Percentiles rank a stretch among this genome's conserved stretches.
These are phyloP conservation scores for Periglandula ipomoeae DNA, from an alignment of 2,329 filamentous ascomycete genomes.

Conservation along the genomic window DNA sequence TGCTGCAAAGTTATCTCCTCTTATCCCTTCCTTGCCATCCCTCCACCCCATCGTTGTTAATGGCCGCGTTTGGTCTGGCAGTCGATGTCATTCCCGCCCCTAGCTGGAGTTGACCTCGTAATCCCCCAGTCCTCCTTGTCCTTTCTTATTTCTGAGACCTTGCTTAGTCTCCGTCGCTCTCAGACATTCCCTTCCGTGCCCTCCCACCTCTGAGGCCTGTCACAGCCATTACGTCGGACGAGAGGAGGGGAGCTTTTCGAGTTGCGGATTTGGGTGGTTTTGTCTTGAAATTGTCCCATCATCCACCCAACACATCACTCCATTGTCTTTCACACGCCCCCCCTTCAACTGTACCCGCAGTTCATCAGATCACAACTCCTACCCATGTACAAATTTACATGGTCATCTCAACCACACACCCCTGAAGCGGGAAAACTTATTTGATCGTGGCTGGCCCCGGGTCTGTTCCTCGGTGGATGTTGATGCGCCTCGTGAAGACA, in stretches of 20 bases:
- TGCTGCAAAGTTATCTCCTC: not conserved
- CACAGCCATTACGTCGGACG: not conserved
- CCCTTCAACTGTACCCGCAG: not conserved
- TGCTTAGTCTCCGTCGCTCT: slow-evolving; percentile 1
- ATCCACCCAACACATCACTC: not conserved
- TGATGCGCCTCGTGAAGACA: slow-evolving; percentile 1
- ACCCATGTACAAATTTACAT: not conserved
- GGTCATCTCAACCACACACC: not conserved
- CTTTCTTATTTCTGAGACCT: not conserved
- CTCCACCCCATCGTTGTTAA: too few species aligned
- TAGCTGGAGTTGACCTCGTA: too few species aligned
- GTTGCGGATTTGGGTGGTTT: slow-evolving; percentile 5
- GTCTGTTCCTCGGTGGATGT: not conserved
- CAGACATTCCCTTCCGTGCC: slow-evolving; percentile 2
- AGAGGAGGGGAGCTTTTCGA: not conserved
- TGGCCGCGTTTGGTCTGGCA: too few species aligned
- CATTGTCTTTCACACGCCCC: not conserved
- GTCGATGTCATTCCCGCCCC: too few species aligned
- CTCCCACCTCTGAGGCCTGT: not conserved
- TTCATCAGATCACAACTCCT: slow-evolving; percentile 1
- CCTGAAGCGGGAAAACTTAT: not conserved
- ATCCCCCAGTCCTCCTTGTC: not conserved
- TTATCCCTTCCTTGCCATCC: not conserved
- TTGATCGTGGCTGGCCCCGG: slow-evolving; percentile 4
- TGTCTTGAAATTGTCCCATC: slow-evolving; percentile 7